Conservation (phyloP, 371 early-diverging fungal species). For the Rhizopus delemar region DNA sequence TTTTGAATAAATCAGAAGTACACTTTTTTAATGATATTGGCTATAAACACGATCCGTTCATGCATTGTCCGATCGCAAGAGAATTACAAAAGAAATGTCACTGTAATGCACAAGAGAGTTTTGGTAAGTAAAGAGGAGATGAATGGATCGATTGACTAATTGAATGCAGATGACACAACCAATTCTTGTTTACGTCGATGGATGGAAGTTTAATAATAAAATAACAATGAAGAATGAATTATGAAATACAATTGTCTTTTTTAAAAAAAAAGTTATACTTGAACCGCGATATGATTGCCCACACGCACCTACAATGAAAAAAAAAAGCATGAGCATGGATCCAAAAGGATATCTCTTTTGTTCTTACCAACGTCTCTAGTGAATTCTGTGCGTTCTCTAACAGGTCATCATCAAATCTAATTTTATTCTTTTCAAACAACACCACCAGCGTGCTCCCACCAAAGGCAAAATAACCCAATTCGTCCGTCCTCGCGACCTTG, state of each 20-base stretch:
- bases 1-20: conserved; percentile 67
- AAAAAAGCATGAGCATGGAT: not conserved
- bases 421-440: conserved; percentile 63
- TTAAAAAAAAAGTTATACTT: not conserved
- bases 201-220: conserved; percentile 13
- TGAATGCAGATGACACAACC: conserved; percentile 26
- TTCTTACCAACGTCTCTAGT: conserved; percentile 56
- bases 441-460: conserved; percentile 80
- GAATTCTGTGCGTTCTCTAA: conserved; percentile 56
- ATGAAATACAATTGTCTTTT: not conserved
- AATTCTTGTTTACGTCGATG: conserved; percentile 40
- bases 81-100: conserved; percentile 63
- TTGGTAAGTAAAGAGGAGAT: conserved; percentile 36
- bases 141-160: not conserved
- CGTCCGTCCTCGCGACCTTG: conserved; percentile 68
- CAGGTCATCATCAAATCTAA: conserved; percentile 72
- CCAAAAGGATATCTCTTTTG: not conserved
- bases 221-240: not conserved
- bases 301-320: conserved; percentile 19
- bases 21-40: conserved; percentile 91
- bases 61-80: conserved; percentile 65
- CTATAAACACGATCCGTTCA: conserved; percentile 69
- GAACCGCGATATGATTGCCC: conserved; percentile 29
- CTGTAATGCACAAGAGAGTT: conserved; percentile 57
- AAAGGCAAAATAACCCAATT: conserved; percentile 83